A percentile compares a stretch with the other conserved stretches of the same genome.
phyloP scores from a whole-genome alignment of 176 grass and related monocot genomes.

The Carex cristatella region DNA sequence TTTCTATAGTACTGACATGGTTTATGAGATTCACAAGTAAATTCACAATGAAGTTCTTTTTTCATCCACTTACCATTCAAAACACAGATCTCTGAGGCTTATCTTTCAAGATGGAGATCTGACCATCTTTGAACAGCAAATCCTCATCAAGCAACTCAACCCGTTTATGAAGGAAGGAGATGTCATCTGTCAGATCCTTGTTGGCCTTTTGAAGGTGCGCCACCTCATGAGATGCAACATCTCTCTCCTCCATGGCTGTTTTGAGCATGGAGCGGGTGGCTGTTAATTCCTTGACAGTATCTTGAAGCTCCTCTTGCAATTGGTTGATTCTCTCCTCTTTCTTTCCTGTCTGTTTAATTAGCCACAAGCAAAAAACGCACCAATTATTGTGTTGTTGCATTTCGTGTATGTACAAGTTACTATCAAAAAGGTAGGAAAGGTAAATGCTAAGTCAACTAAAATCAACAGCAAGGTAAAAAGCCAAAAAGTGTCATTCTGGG shows the following conservation, averaged over 20 bases:
- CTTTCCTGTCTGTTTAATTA: conserved; percentile 38
- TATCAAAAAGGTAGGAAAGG: neutral
- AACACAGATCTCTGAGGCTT: conserved; percentile 37
- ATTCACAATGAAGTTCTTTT: neutral
- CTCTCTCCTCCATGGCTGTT: conserved; percentile 59
- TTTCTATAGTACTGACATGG: neutral
- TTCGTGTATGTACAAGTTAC: neutral
- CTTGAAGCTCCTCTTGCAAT: conserved; percentile 60
- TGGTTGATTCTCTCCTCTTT: conserved; percentile 60
- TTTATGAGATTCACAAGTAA: conserved; percentile 6
- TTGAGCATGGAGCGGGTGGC: conserved; percentile 53
- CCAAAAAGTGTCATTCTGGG: neutral
- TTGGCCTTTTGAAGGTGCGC: conserved; percentile 38
- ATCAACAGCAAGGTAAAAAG: neutral
- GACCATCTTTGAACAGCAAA: conserved; percentile 68
- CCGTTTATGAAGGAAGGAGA: conserved; percentile 39
- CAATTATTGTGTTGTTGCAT: neutral
- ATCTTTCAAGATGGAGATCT: conserved; percentile 77
- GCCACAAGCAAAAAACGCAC: neutral
- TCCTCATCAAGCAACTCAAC: conserved; percentile 77
- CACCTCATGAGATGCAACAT: conserved; percentile 57
- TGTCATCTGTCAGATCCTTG: conserved; percentile 37
- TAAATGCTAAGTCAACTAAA: neutral
- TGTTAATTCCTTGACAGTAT: conserved; percentile 55
- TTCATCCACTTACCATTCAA: neutral